Base-by-base conservation (phyloP, 176 grass and related monocot genomes). In the Zoysia pacifica region DNA sequence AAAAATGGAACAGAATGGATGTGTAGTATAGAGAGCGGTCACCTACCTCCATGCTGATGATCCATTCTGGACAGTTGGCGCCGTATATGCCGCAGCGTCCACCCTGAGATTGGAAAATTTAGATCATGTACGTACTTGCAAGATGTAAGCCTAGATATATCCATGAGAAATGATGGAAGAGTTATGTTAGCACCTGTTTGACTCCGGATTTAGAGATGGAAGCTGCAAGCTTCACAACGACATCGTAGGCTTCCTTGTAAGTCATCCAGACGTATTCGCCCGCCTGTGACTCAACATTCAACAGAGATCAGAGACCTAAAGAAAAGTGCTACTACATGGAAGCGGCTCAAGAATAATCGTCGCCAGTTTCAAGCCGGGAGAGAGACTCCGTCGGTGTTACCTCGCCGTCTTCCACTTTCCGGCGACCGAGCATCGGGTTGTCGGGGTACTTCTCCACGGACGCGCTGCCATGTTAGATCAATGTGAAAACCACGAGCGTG, bases 61-160 rank as follows among this genome's bases (percentile, higher is more conserved):
- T 79, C 95, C 95, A 97, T 86, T 97, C 90, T 18, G 95, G 75
- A 77, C 85, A 93, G 48, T 97, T 97, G 15, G 78, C 87, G 70
- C 95, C 90, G 10, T 91, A 97, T 15, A 97, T 97, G 40, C 95
- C 95, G 62, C 86, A 92, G 0, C 74, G 51, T 63, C 81, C 87
- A 14, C 83, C 90, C 95, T 97, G 88, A n/a, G 71, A 82, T 48
- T 28, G 8, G 7, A 9, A 37, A 60, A 67, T 14, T 4, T 42
- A 7, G 40, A 50, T 56, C 14, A 69, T 28, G 28, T 28, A 28
- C 28, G 28, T 28, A 28, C 28, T 28, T 28, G 28, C 28, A 28
- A 28, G 28, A 28, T 28, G 28, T 28, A 28, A 28, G 28, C 28
- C 28, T 28, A 28, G 0, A 28, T 28, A 28, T 28, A 28, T 28